Conservation (phyloP, 2,329 filamentous ascomycete genomes). For the Mycosphaerella sp. region DNA sequence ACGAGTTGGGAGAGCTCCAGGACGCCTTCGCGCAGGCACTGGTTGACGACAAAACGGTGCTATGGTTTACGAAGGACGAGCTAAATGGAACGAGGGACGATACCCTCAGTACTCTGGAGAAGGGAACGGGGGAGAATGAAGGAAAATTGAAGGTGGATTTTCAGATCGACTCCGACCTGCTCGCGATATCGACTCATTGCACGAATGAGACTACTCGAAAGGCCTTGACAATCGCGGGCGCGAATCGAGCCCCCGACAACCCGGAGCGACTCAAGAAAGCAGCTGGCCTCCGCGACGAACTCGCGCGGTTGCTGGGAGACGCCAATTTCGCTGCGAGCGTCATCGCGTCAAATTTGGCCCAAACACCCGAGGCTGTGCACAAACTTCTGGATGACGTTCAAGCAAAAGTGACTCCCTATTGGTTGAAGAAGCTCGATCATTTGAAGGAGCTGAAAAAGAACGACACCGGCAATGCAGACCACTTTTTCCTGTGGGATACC, state of each 20-base stretch:
- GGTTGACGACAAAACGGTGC: slow-evolving; percentile 67
- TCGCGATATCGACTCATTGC: slow-evolving; percentile 68
- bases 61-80: slow-evolving; percentile 68
- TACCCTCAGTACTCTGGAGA: slow-evolving; percentile 56
- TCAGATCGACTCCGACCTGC: slow-evolving; percentile 46
- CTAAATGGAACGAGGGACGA: slow-evolving; percentile 68
- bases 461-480: background rate
- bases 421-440: background rate
- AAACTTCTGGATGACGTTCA: slow-evolving; percentile 49
- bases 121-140: slow-evolving; percentile 65
- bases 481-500: slow-evolving; percentile 1
- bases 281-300: slow-evolving; percentile 65
- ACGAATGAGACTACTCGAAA: slow-evolving; percentile 60
- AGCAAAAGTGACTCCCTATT: background rate
- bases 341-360: slow-evolving; percentile 77
- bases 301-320: slow-evolving; percentile 68
- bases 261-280: slow-evolving; percentile 64
- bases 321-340: slow-evolving; percentile 66
- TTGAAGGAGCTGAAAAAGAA: slow-evolving; percentile 6
- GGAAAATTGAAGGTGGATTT: slow-evolving; percentile 41
- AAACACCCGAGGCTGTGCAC: slow-evolving; percentile 61
- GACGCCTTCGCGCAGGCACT: slow-evolving; percentile 69
- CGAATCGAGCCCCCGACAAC: slow-evolving; percentile 71
- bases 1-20: slow-evolving; percentile 61
- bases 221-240: slow-evolving; percentile 61